Percentiles rank a stretch among this genome's conserved stretches.
phyloP scores from a whole-genome alignment of 2,329 filamentous ascomycete species.

The Aspergillus neotritici region DNA sequence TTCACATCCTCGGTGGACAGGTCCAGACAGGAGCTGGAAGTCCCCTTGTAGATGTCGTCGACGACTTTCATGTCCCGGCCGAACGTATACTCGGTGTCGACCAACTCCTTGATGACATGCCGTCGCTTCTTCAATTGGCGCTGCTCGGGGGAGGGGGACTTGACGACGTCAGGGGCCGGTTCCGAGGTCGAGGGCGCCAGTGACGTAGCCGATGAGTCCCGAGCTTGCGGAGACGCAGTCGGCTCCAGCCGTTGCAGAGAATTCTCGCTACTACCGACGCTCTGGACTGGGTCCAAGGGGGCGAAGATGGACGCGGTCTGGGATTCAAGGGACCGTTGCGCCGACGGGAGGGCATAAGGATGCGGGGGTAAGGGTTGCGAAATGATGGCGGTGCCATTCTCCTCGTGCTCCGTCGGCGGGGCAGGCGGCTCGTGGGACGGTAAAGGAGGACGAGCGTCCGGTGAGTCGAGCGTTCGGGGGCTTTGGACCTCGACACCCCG shows the following conservation, averaged over 20 bases:
- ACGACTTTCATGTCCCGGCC: slow-evolving; percentile 95
- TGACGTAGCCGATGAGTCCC: slow-evolving; percentile 35
- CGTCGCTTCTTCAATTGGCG: slow-evolving; percentile 69
- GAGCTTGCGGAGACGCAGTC: slow-evolving; percentile 26
- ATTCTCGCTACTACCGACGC: slow-evolving; percentile 33
- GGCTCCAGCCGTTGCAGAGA: slow-evolving; percentile 28
- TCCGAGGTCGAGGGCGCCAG: slow-evolving; percentile 28
- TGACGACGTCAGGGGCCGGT: slow-evolving; percentile 15
- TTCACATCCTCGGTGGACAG: slow-evolving; percentile 80
- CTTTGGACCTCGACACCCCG: slow-evolving; percentile 40
- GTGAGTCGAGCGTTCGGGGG: slow-evolving; percentile 22
- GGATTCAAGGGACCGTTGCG: slow-evolving; percentile 13
- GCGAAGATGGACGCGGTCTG: slow-evolving; percentile 10
- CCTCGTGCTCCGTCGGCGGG: slow-evolving; percentile 7
- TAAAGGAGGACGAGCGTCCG: slow-evolving; percentile 28
- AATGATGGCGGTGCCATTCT: slow-evolving; percentile 4
- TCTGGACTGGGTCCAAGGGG: slow-evolving; percentile 20
- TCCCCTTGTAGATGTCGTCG: slow-evolving; percentile 95
- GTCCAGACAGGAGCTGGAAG: slow-evolving; percentile 72
- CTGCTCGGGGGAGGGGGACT: slow-evolving; percentile 36
- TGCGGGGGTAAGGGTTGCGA: not conserved
- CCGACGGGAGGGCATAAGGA: slow-evolving; percentile 1
- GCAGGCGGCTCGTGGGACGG: slow-evolving; percentile 23
- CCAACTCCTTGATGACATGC: slow-evolving; percentile 81
- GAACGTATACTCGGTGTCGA: slow-evolving; percentile 88